phyloP scores from a whole-genome alignment of 2,329 filamentous ascomycete species.

The Stagonosporopsis vannaccii region DNA sequence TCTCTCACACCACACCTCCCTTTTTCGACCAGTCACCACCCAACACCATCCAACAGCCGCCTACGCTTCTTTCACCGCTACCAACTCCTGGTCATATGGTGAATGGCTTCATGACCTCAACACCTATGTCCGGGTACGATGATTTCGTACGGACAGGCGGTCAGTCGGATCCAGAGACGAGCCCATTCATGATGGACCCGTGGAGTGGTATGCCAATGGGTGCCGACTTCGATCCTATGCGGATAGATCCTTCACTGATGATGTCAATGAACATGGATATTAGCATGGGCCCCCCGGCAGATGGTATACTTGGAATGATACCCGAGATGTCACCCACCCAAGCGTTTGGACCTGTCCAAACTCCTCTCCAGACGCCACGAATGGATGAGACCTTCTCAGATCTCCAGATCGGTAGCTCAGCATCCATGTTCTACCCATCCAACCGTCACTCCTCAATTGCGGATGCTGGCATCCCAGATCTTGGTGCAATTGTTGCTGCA shows the following conservation, averaged over 20 bases:
- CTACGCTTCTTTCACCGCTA: conserved; percentile 48
- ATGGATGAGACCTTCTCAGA: conserved; percentile 58
- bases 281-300: conserved; percentile 48
- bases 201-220: conserved; percentile 58
- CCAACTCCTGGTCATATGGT: conserved; percentile 48
- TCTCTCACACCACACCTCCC: conserved; percentile 45
- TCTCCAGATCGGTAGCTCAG: conserved; percentile 54
- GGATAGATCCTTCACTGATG: conserved; percentile 55
- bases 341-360: conserved; percentile 52
- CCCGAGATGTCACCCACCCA: conserved; percentile 52
- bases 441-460: conserved; percentile 52
- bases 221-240: conserved; percentile 53
- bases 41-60: conserved; percentile 39
- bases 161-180: conserved; percentile 52
- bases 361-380: conserved; percentile 56
- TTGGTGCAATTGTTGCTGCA: conserved; percentile 58
- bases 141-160: conserved; percentile 54
- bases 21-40: conserved; percentile 53
- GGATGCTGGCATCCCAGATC: conserved; percentile 50
- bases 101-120: conserved; percentile 53
- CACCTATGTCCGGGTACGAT: conserved; percentile 56
- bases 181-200: conserved; percentile 58
- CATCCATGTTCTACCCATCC: conserved; percentile 51
- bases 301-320: conserved; percentile 56
- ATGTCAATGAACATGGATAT: conserved; percentile 56